Conservation (phyloP, 352 stramenopile genomes). For the Pythium graminicola region DNA sequence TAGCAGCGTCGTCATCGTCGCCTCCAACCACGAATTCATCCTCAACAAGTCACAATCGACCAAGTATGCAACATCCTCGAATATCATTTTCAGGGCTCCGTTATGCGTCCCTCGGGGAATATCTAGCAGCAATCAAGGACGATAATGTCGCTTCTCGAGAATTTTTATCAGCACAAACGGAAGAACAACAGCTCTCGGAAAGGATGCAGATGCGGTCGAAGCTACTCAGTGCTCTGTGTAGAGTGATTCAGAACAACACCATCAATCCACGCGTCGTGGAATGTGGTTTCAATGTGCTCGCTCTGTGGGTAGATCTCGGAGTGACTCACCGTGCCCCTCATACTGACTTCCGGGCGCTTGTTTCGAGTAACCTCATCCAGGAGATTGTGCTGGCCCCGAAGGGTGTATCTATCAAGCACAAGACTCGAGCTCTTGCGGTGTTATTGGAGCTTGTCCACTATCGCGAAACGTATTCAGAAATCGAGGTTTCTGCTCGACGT, state of each 20-base stretch:
- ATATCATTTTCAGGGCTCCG: constrained; percentile 23
- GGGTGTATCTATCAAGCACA: constrained; percentile 16
- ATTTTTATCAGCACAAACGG: constrained; percentile 4
- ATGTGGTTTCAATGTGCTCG: constrained; percentile 18
- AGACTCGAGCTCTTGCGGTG: constrained; percentile 13
- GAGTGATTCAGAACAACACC: constrained; percentile 29
- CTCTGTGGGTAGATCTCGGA: constrained; percentile 22
- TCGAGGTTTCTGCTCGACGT: constrained; percentile 20
- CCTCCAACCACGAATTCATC: not conserved
- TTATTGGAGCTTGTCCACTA: constrained; percentile 21
- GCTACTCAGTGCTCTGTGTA: constrained; percentile 25
- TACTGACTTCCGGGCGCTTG: constrained; percentile 20
- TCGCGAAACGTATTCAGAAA: constrained; percentile 19
- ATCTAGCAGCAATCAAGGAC: constrained; percentile 18
- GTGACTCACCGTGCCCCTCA: not conserved
- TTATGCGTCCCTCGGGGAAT: constrained; percentile 22
- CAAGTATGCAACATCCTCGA: constrained; percentile 19
- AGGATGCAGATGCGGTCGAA: constrained; percentile 23
- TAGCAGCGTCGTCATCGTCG: constrained; percentile 14
- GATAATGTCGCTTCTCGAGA: constrained; percentile 1
- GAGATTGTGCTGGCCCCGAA: constrained; percentile 26
- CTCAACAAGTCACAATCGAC: not conserved
- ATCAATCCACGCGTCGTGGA: constrained; percentile 20
- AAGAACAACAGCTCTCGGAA: constrained; percentile 20
- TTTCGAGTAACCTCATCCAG: constrained; percentile 25